Base-by-base conservation (phyloP, 129 eudicot species). In the Pulicaria dysenterica region DNA sequence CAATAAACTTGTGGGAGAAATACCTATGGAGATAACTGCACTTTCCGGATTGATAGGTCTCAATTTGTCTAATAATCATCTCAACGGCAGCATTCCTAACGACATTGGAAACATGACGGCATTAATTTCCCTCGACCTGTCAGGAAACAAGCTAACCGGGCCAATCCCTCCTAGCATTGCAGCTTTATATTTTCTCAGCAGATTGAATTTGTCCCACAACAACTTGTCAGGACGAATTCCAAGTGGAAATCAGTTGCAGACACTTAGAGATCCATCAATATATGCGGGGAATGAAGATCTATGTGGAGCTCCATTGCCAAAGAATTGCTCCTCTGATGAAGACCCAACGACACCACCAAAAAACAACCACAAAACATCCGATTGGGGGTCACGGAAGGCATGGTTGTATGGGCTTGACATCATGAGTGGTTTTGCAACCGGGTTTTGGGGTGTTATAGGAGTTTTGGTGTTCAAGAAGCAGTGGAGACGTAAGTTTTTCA, bases 371-470 rank as follows among this genome's bases (percentile, higher is more conserved):
- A 16, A 53, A 53, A 53, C 7, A 1, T 4, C 34, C 1, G 0
- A 53, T 53, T n/a, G n/a, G n/a, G 10, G 1, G 31, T 10, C 9
- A 15, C 14, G 4, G 5, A 53, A 15, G 2, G 36, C 17, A 16
- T 53, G 36, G 58, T 16, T 53, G 7, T 53, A 53, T 10, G 31
- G 31, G 31, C 7, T 53, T 3, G 31, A 53, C 34, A 53, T 53
- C 15, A 15, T 4, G 36, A 4, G 58, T 53, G 58, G 58, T 14
- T 53, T 53, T 53, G 58, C 31, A 53, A 53, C 58, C 14, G 34
- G 58, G 6, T 53, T 53, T 53, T 53, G 58, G 58, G 58, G 58
- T 53, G 17, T 53, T 16, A 53, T 53, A 1, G 34, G 58, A 53
- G 58, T 53, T 1, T 53, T 53, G 34, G 13, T 17, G 8, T 53